phyloP scores from a whole-genome alignment of 306 rosid species.

The Prinsepia uniflora region DNA sequence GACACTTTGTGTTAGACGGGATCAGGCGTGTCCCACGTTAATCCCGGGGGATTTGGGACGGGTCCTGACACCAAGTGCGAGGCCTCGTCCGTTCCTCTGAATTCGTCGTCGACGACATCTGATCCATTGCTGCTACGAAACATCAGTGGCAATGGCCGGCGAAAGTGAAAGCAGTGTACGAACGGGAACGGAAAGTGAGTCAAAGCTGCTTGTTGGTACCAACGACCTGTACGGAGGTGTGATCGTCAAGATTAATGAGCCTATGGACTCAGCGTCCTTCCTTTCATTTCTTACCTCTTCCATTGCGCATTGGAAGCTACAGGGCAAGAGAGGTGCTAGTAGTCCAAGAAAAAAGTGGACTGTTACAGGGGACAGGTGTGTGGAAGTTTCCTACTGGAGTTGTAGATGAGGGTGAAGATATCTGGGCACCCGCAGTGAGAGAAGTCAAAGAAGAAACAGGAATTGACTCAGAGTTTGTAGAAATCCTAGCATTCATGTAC shows the following conservation, averaged over 20 bases:
- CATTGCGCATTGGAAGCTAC: slow-evolving; percentile 10
- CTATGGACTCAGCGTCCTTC: slow-evolving; percentile 13
- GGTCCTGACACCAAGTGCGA: too few relatives aligned
- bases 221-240: slow-evolving; percentile 11
- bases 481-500: slow-evolving; percentile 69
- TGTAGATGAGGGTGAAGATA: slow-evolving; percentile 89
- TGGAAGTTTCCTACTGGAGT: slow-evolving; percentile 92
- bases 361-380: slow-evolving; percentile 46
- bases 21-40: too few relatives aligned
- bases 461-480: slow-evolving; percentile 68
- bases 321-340: slow-evolving; percentile 66
- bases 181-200: not conserved
- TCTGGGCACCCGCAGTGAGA: slow-evolving; percentile 66
- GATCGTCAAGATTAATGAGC: not conserved
- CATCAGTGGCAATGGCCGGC: not conserved
- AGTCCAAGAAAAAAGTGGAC: slow-evolving; percentile 77
- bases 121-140: too few relatives aligned
- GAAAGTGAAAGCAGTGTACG: not conserved
- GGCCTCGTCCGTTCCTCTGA: too few relatives aligned
- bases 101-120: not conserved
- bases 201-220: not conserved
- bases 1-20: too few relatives aligned
- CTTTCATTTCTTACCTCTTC: slow-evolving; percentile 12
- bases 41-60: too few relatives aligned
- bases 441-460: slow-evolving; percentile 95